Conservation (phyloP, 2,329 filamentous ascomycete genomes). For the Colletotrichum sp. region DNA sequence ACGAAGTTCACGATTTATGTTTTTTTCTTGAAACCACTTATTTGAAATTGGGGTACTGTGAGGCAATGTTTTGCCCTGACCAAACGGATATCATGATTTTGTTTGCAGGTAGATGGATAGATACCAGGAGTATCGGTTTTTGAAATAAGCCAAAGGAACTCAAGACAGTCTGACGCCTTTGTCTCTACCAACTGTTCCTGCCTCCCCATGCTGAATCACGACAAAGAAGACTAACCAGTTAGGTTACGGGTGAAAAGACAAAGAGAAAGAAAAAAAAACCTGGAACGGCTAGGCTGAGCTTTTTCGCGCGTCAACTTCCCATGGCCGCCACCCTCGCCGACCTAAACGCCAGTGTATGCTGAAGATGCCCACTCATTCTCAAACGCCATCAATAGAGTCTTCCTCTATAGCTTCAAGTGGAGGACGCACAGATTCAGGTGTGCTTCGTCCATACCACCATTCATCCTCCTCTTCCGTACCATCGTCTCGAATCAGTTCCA, state of each 20-base stretch:
- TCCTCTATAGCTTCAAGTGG: constrained; percentile 57
- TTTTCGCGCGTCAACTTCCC: background rate
- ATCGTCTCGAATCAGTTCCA: constrained; percentile 69
- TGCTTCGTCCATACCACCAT: constrained; percentile 63
- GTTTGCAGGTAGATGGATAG: background rate
- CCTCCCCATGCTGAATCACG: constrained; percentile 6
- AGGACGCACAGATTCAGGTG: constrained; percentile 60
- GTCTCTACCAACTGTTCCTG: constrained; percentile 9
- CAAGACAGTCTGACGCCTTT: background rate
- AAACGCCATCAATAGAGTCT: constrained; percentile 43
- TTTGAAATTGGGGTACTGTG: background rate
- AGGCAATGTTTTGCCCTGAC: background rate
- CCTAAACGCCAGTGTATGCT: constrained; percentile 24
- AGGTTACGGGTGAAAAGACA: too few species aligned
- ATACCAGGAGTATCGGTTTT: background rate
- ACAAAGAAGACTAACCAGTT: background rate
- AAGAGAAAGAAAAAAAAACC: background rate
- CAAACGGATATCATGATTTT: background rate
- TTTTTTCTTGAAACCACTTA: background rate
- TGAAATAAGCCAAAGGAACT: background rate
- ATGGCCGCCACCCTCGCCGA: background rate
- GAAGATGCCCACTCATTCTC: constrained; percentile 2
- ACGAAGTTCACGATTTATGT: background rate
- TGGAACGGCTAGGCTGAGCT: background rate
- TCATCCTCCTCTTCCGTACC: constrained; percentile 64